Conservation (phyloP, 257 asterid genomes). For the Scutellaria baicalensis region DNA sequence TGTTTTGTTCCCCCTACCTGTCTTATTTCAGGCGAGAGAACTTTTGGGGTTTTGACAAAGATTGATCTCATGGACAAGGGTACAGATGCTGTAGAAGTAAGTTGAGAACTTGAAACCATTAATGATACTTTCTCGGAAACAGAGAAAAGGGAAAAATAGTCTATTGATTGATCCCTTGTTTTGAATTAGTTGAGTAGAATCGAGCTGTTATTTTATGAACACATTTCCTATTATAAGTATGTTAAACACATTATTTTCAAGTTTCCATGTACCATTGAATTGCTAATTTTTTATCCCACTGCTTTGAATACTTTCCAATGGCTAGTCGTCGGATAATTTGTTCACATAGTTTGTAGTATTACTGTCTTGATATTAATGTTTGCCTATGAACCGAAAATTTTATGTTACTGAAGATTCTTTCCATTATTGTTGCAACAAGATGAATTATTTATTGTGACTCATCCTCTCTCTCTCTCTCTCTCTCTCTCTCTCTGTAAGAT, state of each 20-base stretch:
- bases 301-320: background rate
- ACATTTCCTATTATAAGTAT: background rate
- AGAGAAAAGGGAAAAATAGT: background rate
- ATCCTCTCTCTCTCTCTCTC: background rate
- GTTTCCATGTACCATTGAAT: background rate
- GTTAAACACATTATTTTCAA: background rate
- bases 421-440: background rate
- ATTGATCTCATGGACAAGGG: slow-evolving; percentile 72
- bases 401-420: background rate
- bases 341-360: background rate
- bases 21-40: slow-evolving; percentile 50
- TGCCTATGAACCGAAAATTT: background rate
- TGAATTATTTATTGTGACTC: background rate
- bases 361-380: background rate
- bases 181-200: background rate
- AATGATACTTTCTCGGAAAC: background rate
- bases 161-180: background rate
- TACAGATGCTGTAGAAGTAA: slow-evolving; percentile 74
- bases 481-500: slow-evolving; percentile 49
- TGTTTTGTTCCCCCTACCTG: background rate
- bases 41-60: slow-evolving; percentile 61
- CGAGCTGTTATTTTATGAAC: too few species aligned
- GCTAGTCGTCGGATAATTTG: background rate
- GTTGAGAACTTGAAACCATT: slow-evolving; percentile 20
- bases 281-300: background rate